A percentile compares a stretch with the other conserved stretches of the same genome.
Conservation (phyloP, 257 asterid species). For the Anisodus tanguticus region DNA sequence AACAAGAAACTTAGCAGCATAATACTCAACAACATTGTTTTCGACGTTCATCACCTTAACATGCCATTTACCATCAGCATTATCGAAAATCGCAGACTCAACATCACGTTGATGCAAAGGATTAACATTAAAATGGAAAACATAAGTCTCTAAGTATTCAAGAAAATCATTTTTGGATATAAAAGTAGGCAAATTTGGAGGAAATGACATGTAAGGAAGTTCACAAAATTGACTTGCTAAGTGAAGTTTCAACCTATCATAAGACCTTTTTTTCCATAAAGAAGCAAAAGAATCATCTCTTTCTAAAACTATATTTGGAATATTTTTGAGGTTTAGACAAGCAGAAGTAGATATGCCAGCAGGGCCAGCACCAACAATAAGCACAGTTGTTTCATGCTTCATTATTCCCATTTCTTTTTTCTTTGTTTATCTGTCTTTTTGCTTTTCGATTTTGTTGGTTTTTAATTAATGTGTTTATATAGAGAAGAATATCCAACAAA, state of each 20-base stretch:
- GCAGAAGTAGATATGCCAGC: slow-evolving; percentile 66
- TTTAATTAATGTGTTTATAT: background rate
- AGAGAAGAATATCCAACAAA: background rate
- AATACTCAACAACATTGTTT: slow-evolving; percentile 30
- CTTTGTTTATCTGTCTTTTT: background rate
- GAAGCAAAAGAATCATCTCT: slow-evolving; percentile 59
- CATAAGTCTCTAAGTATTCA: slow-evolving; percentile 49
- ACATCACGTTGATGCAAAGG: slow-evolving; percentile 37
- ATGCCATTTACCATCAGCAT: slow-evolving; percentile 36
- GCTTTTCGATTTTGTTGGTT: background rate
- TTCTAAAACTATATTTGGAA: slow-evolving; percentile 60
- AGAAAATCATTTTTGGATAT: slow-evolving; percentile 46
- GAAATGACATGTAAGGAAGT: slow-evolving; percentile 58
- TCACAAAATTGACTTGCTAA: slow-evolving; percentile 56
- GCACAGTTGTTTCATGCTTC: slow-evolving; percentile 38
- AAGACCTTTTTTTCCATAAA: slow-evolving; percentile 57
- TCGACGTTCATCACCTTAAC: slow-evolving; percentile 31
- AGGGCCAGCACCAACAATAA: slow-evolving; percentile 72
- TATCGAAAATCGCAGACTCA: slow-evolving; percentile 34
- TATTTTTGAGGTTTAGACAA: slow-evolving; percentile 44
- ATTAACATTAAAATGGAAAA: slow-evolving; percentile 30
- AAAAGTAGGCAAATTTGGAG: slow-evolving; percentile 46
- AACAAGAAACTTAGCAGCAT: slow-evolving; percentile 43
- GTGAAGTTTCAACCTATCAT: slow-evolving; percentile 61
- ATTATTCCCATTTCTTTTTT: slow-evolving; percentile 21